Base-by-base conservation (phyloP, 164 flowering plant genomes). In the Vitis cinerea region DNA sequence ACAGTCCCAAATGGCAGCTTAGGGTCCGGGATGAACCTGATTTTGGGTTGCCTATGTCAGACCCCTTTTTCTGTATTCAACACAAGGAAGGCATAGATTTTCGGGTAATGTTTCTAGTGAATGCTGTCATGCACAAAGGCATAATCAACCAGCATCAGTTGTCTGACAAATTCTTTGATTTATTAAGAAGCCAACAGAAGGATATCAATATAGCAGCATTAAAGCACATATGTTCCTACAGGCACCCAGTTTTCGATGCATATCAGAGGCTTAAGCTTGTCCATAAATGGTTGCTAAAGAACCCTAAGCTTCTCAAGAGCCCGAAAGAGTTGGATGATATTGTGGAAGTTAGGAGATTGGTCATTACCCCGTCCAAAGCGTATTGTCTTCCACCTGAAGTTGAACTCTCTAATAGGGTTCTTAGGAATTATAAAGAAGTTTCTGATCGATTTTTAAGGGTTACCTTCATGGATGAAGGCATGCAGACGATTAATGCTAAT, bases 391-490 rank as follows among this genome's bases (percentile, higher is more conserved):
- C 93, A 29, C 97, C 98, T 14, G 91, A 82, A 78, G 88, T 88
- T 59, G 99, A 96, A 68, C 93, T 96, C 16, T 92, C 98, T 14
- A 96, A 96, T 70, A 78, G 99, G 78, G 97, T 96, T 61, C 85
- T 93, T 14, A 75, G 98, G 69, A 65, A 88, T 37, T 96, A 85
- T 51, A 92, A 68, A 63, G 75, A 83, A 48, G 75, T 80, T 17
- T 64, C 90, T 1, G 97, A 96, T 80, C 82, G 97, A 16, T 96
- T 96, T 78, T 67, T 93, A 52, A 82, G 98, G 72, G 98, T 93
- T n/a, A 88, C 97, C 10, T 96, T 96, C 70, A 90, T 84, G 94
- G 99, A 96, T 80, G 98, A 96, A 80, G 97, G 96, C 10, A 71
- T 87, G 85, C 90, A 85, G 65, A 83, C 72, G 15, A 78, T 96